These are phyloP conservation scores for Yarrowia hollandica DNA, from an alignment of 805 yeast genomes.

Conservation along the genomic window DNA sequence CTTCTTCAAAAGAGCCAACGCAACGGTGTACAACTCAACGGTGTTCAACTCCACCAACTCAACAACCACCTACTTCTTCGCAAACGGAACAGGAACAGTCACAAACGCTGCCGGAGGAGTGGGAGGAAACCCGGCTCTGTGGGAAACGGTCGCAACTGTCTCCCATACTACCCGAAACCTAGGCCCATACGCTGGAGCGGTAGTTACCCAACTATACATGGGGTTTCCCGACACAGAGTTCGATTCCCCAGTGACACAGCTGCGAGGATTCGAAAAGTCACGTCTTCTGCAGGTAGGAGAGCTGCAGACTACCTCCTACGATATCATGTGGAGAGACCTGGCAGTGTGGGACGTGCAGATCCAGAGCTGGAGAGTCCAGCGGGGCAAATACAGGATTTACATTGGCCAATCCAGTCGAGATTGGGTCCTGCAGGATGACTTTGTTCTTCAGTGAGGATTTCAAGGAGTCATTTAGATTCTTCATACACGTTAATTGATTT, in stretches of 20 bases:
- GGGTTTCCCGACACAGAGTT: slow-evolving; percentile 45
- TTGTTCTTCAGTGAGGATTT: no score
- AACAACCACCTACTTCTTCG: neutral
- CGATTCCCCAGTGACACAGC: slow-evolving; percentile 51
- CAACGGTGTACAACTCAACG: neutral
- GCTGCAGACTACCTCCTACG: slow-evolving; percentile 45
- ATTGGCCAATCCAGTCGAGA: slow-evolving; percentile 36
- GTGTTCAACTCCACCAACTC: neutral
- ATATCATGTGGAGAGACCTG: slow-evolving; percentile 53
- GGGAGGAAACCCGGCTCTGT: slow-evolving; percentile 64
- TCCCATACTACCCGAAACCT: slow-evolving; percentile 50
- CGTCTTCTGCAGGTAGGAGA: slow-evolving; percentile 49
- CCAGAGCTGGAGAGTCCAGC: slow-evolving; percentile 50
- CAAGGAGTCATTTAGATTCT: no score
- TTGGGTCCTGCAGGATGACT: no score
- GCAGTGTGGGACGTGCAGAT: slow-evolving; percentile 56
- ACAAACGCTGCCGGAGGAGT: slow-evolving; percentile 51
- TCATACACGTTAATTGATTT: no score
- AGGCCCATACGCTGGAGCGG: slow-evolving; percentile 50
- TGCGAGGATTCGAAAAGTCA: slow-evolving; percentile 60
- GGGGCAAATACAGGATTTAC: neutral
- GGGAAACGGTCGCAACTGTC: slow-evolving; percentile 54
- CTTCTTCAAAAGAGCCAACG: no score
- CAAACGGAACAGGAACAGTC: slow-evolving; percentile 34
- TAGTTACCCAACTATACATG: slow-evolving; percentile 55